A percentile compares a stretch with the other conserved stretches of the same genome.
Conservation (phyloP, 2,329 filamentous ascomycete genomes). For the Epicoccum sorghinum region DNA sequence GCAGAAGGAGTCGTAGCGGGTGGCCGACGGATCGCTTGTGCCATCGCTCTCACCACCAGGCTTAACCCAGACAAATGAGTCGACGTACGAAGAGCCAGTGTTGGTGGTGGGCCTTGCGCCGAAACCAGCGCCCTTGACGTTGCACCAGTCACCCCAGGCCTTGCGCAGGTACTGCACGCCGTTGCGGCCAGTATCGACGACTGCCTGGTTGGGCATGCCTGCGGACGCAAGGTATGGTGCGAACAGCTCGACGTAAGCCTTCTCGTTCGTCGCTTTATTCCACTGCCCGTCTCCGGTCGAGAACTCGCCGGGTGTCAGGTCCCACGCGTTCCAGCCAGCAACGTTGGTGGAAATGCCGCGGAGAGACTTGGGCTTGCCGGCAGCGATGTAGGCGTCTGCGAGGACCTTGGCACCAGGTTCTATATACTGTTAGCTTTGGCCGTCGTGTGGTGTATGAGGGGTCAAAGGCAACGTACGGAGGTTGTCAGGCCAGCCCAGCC, state of each 20-base stretch:
- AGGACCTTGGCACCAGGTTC: slow-evolving; percentile 59
- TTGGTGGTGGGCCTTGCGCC: slow-evolving; percentile 64
- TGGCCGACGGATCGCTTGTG: slow-evolving; percentile 51
- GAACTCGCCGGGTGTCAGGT: slow-evolving; percentile 50
- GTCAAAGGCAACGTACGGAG: slow-evolving; percentile 42
- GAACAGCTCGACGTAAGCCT: slow-evolving; percentile 59
- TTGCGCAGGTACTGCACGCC: slow-evolving; percentile 56
- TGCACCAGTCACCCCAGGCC: slow-evolving; percentile 70
- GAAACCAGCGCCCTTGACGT: slow-evolving; percentile 68
- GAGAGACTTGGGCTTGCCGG: slow-evolving; percentile 55
- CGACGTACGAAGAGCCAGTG: slow-evolving; percentile 64
- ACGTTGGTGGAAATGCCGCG: slow-evolving; percentile 64
- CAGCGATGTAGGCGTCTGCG: slow-evolving; percentile 55
- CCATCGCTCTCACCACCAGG: slow-evolving; percentile 65
- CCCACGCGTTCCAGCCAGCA: slow-evolving; percentile 64
- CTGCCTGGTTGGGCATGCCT: slow-evolving; percentile 62
- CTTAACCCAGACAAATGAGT: slow-evolving; percentile 75
- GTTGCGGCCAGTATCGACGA: slow-evolving; percentile 65
- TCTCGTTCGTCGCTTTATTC: slow-evolving; percentile 59
- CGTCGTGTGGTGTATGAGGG: neutral
- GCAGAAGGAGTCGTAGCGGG: slow-evolving; percentile 63
- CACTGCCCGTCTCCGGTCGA: slow-evolving; percentile 43
- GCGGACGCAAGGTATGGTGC: slow-evolving; percentile 55
- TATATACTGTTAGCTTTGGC: slow-evolving; percentile 20
- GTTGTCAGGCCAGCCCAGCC: slow-evolving; percentile 70